A percentile compares a stretch with the other conserved stretches of the same genome.
Evolutionary conservation across 257 asterid genomes (phyloP).

Genomic region (Petunia secreta): DNA sequence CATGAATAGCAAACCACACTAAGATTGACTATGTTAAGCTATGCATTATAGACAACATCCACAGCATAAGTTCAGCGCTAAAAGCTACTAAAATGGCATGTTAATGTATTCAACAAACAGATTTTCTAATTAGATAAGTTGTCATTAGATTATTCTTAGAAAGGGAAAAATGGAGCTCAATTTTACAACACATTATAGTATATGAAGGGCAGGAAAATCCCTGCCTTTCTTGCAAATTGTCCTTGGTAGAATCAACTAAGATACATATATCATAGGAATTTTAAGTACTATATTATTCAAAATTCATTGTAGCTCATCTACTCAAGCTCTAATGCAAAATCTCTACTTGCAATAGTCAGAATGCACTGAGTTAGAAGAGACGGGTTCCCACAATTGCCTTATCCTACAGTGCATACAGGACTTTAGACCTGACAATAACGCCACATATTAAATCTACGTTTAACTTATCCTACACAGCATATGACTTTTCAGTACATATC

Average conservation of each 20-base stretch:
- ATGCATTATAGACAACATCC: conserved; percentile 6
- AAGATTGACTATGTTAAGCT: background rate
- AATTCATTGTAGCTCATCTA: conserved; percentile 14
- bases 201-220: background rate
- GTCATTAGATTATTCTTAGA: background rate
- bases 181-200: background rate
- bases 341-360: conserved; percentile 10
- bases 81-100: conserved; percentile 5
- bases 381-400: conserved; percentile 1
- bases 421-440: background rate
- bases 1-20: background rate
- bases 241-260: background rate
- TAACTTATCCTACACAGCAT: background rate
- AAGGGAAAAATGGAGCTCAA: background rate
- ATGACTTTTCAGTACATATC: background rate
- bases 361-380: background rate
- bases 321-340: background rate
- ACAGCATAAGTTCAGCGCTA: background rate
- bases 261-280: background rate
- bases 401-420: conserved; percentile 7
- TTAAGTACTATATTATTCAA: background rate
- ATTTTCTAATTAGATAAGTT: background rate
- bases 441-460: background rate
- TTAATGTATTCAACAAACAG: background rate
- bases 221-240: background rate